Conservation (phyloP, 441 rosid genomes). For the Mallotus repandus region DNA sequence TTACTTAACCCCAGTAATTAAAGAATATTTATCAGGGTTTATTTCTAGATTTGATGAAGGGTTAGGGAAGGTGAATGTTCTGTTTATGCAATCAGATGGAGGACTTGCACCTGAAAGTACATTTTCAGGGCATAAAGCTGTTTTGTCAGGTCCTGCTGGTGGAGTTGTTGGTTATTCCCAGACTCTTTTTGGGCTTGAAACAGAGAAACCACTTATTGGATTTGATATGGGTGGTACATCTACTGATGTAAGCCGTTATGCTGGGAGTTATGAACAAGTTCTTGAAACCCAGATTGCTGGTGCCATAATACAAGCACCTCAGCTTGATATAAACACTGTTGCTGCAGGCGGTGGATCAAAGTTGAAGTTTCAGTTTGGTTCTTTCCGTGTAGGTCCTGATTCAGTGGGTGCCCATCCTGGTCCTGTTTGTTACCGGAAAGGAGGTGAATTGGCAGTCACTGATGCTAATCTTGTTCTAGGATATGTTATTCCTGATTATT, state of each 20-base stretch:
- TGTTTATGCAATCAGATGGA: constrained; percentile 98
- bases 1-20: constrained; percentile 84
- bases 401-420: constrained; percentile 99
- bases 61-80: constrained; percentile 69
- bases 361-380: constrained; percentile 85
- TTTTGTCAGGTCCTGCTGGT: constrained; percentile 96
- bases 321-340: constrained; percentile 92
- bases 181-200: constrained; percentile 89
- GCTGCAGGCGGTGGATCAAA: constrained; percentile 99
- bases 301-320: constrained; percentile 93
- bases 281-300: constrained; percentile 96
- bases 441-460: constrained; percentile 85
- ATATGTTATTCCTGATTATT: constrained; percentile 83
- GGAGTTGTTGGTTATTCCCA: constrained; percentile 98
- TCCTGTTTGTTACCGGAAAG: constrained; percentile 93
- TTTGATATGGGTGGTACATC: constrained; percentile 99
- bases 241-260: constrained; percentile 94
- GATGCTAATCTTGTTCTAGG: constrained; percentile 92
- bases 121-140: constrained; percentile 96
- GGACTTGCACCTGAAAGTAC: constrained; percentile 90
- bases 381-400: constrained; percentile 91
- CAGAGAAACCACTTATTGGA: constrained; percentile 90
- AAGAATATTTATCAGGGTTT: constrained; percentile 86
- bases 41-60: constrained; percentile 83
- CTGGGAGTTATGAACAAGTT: constrained; percentile 92